phyloP scores from a whole-genome alignment of 2,329 filamentous ascomycete genomes.

The Paraphoma chrysanthemicola region DNA sequence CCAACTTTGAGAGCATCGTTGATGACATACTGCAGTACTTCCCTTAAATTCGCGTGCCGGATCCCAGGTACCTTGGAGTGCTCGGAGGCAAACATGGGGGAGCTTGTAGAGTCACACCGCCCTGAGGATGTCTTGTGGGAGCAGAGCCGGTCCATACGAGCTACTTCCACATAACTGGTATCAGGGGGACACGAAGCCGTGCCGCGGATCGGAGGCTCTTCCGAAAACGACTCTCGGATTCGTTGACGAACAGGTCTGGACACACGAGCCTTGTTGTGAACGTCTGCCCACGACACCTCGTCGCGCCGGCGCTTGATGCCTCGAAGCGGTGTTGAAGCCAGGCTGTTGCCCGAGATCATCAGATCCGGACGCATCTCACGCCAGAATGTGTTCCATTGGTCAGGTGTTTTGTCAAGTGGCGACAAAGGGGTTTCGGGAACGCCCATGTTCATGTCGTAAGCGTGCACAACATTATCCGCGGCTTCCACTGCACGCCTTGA shows the following conservation, averaged over 20 bases:
- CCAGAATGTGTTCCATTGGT: conserved; percentile 35
- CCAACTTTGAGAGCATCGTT: conserved; percentile 61
- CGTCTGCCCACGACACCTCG: conserved; percentile 40
- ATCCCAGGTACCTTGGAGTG: conserved; percentile 55
- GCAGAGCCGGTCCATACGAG: conserved; percentile 26
- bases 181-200: conserved; percentile 23
- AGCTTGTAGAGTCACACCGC: conserved; percentile 34
- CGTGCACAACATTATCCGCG: conserved; percentile 77
- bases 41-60: conserved; percentile 56
- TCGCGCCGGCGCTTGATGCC: conserved; percentile 54
- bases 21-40: conserved; percentile 60
- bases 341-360: conserved; percentile 51
- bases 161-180: conserved; percentile 15
- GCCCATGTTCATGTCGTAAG: conserved; percentile 77
- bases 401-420: conserved; percentile 42
- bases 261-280: conserved; percentile 30
- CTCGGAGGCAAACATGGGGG: conserved; percentile 45
- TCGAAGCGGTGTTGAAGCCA: conserved; percentile 46
- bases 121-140: conserved; percentile 29
- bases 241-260: conserved; percentile 31
- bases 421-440: conserved; percentile 68
- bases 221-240: conserved; percentile 37
- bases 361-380: conserved; percentile 52
- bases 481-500: conserved; percentile 75
- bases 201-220: conserved; percentile 30